A percentile compares a stretch with the other conserved stretches of the same genome.
Evolutionary conservation across 768 basidiomycete genomes (phyloP).

Genomic region (Lyophyllum decastes): DNA sequence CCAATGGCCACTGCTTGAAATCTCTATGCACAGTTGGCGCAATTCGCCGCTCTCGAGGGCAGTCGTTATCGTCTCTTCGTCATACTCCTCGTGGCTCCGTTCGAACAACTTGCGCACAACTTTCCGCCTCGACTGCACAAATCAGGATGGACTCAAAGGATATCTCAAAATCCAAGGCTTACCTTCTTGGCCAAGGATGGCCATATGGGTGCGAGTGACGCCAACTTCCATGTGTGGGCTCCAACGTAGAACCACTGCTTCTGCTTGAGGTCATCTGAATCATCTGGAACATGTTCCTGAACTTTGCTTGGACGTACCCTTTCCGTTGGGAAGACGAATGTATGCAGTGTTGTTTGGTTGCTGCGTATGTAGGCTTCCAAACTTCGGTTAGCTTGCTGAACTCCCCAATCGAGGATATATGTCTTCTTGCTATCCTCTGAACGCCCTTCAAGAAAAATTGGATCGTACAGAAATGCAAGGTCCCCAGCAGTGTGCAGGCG

Average conservation of each 20-base stretch:
- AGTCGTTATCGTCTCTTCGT: constrained; percentile 32
- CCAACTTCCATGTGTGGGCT: constrained; percentile 43
- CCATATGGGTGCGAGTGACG: constrained; percentile 37
- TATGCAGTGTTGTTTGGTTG: constrained; percentile 39
- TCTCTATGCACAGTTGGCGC: constrained; percentile 36
- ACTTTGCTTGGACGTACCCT: constrained; percentile 33
- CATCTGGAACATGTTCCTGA: neutral
- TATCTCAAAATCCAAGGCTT: constrained; percentile 10
- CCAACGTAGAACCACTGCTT: constrained; percentile 54
- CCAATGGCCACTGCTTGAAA: constrained; percentile 18
- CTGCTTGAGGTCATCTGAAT: constrained; percentile 24
- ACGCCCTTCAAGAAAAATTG: constrained; percentile 52
- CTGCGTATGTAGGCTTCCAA: constrained; percentile 31
- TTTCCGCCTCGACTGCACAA: constrained; percentile 30
- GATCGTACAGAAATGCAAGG: constrained; percentile 56
- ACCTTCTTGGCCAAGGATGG: constrained; percentile 36
- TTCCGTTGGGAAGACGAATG: constrained; percentile 48
- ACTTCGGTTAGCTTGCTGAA: constrained; percentile 29
- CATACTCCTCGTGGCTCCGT: constrained; percentile 32
- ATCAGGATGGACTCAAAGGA: constrained; percentile 6
- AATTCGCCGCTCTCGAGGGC: constrained; percentile 43
- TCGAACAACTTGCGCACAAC: constrained; percentile 34
- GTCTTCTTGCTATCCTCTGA: constrained; percentile 25
- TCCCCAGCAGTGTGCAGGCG: constrained; percentile 38
- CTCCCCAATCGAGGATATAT: constrained; percentile 58